These are phyloP conservation scores for Oryza australiensis DNA, from an alignment of 176 grass and related monocot genomes.

Conservation along the genomic window DNA sequence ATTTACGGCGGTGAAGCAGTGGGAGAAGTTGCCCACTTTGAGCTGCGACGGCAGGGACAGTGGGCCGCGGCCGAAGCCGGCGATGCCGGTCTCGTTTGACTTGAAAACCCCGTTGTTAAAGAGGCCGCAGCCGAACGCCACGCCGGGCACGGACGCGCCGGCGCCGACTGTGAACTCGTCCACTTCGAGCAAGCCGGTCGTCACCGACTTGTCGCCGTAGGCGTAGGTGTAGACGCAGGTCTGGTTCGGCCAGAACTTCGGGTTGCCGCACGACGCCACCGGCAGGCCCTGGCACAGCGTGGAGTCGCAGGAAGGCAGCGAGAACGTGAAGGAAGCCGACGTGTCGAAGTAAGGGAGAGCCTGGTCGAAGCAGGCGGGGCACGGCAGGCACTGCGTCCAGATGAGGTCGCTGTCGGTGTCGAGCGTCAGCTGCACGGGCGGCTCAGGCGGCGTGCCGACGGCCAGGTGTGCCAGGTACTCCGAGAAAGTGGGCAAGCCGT, in stretches of 20 bases:
- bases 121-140: conserved; percentile 47
- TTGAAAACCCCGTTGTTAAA: conserved; percentile 27
- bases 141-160: not conserved
- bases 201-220: conserved; percentile 34
- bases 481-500: not conserved
- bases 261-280: not conserved
- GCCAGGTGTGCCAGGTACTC: conserved; percentile 47
- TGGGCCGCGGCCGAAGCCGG: conserved; percentile 24
- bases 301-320: conserved; percentile 4
- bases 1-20: conserved; percentile 45
- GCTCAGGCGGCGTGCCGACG: conserved; percentile 54
- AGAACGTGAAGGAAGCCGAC: conserved; percentile 30
- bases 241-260: not conserved
- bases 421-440: conserved; percentile 38
- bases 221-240: conserved; percentile 18
- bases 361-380: conserved; percentile 25
- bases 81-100: conserved; percentile 47
- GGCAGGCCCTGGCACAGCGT: conserved; percentile 16
- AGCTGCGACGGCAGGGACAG: conserved; percentile 57
- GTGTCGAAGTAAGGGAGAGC: conserved; percentile 17
- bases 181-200: conserved; percentile 10
- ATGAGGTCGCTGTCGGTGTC: conserved; percentile 63
- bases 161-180: conserved; percentile 48
- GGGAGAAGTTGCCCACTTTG: conserved; percentile 39
- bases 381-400: conserved; percentile 49